Percentiles rank a stretch among this genome's conserved stretches.
Evolutionary conservation across 2,329 filamentous ascomycete genomes (phyloP).

Genomic region (Westerdykella aurantiaca): DNA sequence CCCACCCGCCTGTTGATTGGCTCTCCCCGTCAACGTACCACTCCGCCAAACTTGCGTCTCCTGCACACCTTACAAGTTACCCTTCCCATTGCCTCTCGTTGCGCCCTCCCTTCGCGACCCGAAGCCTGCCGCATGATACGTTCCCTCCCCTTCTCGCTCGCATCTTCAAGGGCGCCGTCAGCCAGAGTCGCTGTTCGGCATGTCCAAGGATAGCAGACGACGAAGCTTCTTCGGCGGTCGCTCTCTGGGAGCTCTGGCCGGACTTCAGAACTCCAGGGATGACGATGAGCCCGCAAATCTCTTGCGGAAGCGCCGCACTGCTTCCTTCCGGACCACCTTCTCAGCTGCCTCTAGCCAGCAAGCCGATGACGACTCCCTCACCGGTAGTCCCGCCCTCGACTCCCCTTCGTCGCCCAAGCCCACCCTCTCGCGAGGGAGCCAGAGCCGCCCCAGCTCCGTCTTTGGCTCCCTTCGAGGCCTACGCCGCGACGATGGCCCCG

Average conservation of each 20-base stretch:
- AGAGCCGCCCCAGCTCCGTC: constrained; percentile 42
- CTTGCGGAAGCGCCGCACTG: constrained; percentile 35
- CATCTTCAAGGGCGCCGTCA: constrained; percentile 26
- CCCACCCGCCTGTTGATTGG: constrained; percentile 8
- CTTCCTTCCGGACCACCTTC: constrained; percentile 32
- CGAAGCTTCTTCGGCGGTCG: constrained; percentile 34
- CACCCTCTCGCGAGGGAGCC: constrained; percentile 16
- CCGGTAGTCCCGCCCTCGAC: constrained; percentile 1
- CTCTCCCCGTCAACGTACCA: constrained; percentile 3
- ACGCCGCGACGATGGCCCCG: constrained; percentile 49
- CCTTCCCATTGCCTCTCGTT: constrained; percentile 4
- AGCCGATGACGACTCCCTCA: constrained; percentile 13
- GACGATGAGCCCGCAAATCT: constrained; percentile 33
- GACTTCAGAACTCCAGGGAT: constrained; percentile 24
- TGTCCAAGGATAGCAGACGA: constrained; percentile 32
- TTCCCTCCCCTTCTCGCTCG: constrained; percentile 7
- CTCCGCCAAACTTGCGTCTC: background rate
- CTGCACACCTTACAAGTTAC: no score
- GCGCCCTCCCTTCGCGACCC: constrained; percentile 4
- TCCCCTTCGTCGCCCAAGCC: constrained; percentile 1
- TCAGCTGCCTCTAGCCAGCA: constrained; percentile 21
- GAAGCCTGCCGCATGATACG: constrained; percentile 3
- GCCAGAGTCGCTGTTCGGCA: constrained; percentile 19
- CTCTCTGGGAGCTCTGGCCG: constrained; percentile 27
- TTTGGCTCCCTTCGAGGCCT: constrained; percentile 55